Conservation (phyloP, 169 alveolate species). For the Babesia caballi region DNA sequence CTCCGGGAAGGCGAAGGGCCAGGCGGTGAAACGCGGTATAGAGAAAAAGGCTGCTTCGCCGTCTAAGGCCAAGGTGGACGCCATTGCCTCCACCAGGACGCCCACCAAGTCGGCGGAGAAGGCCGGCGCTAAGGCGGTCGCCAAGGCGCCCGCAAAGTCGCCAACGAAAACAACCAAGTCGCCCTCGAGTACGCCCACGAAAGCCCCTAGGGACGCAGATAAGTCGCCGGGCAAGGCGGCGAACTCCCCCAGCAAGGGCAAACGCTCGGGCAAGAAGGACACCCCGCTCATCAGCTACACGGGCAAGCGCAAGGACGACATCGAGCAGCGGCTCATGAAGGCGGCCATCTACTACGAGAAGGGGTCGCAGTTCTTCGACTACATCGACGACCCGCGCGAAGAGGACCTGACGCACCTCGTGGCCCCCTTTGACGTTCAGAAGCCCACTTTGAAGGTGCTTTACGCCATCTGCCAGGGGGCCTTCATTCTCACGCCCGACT, state of each 20-base stretch:
- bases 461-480: slow-evolving; percentile 20
- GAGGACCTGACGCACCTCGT: slow-evolving; percentile 13
- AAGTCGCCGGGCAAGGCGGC: too few relatives aligned
- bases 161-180: too few relatives aligned
- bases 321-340: background rate
- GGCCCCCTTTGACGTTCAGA: background rate
- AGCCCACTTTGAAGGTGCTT: slow-evolving; percentile 28
- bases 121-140: too few relatives aligned
- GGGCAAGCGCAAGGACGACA: background rate
- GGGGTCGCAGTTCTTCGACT: slow-evolving; percentile 7
- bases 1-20: too few relatives aligned
- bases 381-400: background rate
- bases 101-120: too few relatives aligned
- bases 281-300: background rate
- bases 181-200: too few relatives aligned
- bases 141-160: too few relatives aligned
- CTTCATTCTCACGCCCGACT: slow-evolving; percentile 15
- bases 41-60: too few relatives aligned
- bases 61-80: too few relatives aligned
- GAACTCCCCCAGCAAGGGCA: background rate
- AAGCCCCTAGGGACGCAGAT: too few relatives aligned
- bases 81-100: too few relatives aligned
- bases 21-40: too few relatives aligned
- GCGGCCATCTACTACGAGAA: slow-evolving; percentile 10
- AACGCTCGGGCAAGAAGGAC: background rate